Percentiles rank a stretch among this genome's conserved stretches.
Conservation (phyloP, 1,284 basidiomycete genomes). For the Trametes polyzona region DNA sequence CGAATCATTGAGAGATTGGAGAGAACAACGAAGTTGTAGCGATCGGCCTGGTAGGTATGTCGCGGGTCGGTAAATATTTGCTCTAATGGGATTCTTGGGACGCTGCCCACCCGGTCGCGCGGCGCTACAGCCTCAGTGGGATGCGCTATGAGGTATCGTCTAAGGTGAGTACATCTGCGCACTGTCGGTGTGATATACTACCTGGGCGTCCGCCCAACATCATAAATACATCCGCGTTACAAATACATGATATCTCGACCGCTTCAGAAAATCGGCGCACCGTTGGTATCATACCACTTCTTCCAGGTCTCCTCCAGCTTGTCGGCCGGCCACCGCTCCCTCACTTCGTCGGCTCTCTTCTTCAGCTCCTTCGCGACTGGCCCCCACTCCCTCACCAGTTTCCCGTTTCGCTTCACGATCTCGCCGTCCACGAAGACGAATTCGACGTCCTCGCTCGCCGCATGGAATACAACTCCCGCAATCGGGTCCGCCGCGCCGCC, state of each 20-base stretch:
- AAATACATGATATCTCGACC: background rate
- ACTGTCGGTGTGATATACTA: too few species aligned
- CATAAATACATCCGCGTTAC: background rate
- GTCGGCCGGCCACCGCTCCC: slow-evolving; percentile 45
- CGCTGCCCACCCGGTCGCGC: background rate
- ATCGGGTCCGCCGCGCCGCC: slow-evolving; percentile 35
- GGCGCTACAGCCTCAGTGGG: background rate
- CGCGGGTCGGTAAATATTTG: slow-evolving; percentile 10
- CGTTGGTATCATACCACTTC: slow-evolving; percentile 28
- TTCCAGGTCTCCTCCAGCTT: slow-evolving; percentile 32
- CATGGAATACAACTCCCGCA: slow-evolving; percentile 38
- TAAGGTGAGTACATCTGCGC: too few species aligned
- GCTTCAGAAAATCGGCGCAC: slow-evolving; percentile 19
- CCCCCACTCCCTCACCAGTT: slow-evolving; percentile 34
- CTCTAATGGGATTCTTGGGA: slow-evolving; percentile 15
- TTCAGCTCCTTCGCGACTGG: slow-evolving; percentile 43
- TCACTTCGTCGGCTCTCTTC: slow-evolving; percentile 54
- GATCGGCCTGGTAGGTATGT: slow-evolving; percentile 11
- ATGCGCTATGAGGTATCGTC: background rate
- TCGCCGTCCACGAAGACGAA: slow-evolving; percentile 40
- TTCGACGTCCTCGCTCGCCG: slow-evolving; percentile 38
- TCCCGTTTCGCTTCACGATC: slow-evolving; percentile 35
- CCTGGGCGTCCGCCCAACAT: too few species aligned
- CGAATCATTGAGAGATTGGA: slow-evolving; percentile 30
- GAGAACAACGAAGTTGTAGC: background rate